Conservation (phyloP, 2,329 filamentous ascomycete species). For the Pseudofabraea citricarpa region DNA sequence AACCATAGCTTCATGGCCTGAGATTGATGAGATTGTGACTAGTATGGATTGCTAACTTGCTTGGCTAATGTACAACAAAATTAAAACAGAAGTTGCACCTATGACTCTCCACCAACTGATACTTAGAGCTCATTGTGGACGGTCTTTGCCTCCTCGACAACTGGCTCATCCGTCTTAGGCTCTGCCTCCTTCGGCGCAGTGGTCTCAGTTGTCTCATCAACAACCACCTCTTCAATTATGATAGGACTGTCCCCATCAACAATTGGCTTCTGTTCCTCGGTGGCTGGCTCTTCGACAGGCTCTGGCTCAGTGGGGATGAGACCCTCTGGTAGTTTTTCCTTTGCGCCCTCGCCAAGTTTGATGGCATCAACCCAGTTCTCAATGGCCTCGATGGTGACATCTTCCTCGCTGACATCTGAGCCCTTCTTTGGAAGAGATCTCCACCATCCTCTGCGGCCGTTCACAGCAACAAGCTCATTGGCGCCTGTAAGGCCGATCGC, state of each 20-base stretch:
- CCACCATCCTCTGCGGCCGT: constrained; percentile 84
- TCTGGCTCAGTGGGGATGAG: constrained; percentile 42
- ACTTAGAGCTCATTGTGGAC: constrained; percentile 6
- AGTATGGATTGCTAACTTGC: too few relatives aligned
- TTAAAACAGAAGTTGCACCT: background rate
- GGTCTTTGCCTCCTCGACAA: constrained; percentile 6
- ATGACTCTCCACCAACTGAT: background rate
- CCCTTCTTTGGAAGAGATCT: constrained; percentile 50
- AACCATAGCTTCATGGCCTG: too few relatives aligned
- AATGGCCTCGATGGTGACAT: constrained; percentile 55
- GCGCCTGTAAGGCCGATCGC: constrained; percentile 58
- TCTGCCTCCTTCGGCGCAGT: constrained; percentile 14
- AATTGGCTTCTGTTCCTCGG: constrained; percentile 38
- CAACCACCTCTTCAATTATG: constrained; percentile 26
- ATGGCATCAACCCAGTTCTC: constrained; percentile 91
- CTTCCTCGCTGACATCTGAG: constrained; percentile 29
- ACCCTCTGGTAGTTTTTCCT: constrained; percentile 66
- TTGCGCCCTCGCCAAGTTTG: constrained; percentile 79
- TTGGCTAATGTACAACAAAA: background rate
- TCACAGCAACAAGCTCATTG: constrained; percentile 75
- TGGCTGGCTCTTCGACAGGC: constrained; percentile 28
- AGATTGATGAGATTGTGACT: too few relatives aligned
- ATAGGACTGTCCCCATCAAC: constrained; percentile 20
- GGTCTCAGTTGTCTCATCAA: constrained; percentile 6
- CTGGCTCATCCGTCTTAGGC: constrained; percentile 9